Base-by-base conservation (phyloP, 208 protist genomes). In the Trypanosoma theileri region DNA sequence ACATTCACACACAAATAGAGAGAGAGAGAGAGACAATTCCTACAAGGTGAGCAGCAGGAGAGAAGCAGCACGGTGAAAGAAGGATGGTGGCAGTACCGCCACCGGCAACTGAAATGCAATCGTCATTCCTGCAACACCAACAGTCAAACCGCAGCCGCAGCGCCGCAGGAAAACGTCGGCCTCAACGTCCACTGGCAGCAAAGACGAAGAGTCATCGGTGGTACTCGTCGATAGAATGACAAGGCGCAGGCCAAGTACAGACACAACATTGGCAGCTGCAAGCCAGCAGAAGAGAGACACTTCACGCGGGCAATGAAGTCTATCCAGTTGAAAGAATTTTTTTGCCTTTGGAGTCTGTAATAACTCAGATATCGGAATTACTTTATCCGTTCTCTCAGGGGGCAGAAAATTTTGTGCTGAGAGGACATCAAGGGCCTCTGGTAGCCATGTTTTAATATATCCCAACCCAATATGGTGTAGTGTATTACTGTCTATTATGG, bases 401-500 rank as follows among this genome's bases (percentile, higher is more conserved):
- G n/a, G 24, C 16, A 17, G 14, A 24, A 19, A 19, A 10, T 17
- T 53, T 10, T 56, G 14, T 16, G 62, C 31, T 16, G 60, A 61
- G 28, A 78, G 54, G 10, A 31, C 31, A 55, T 63, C 71, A 2
- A 82, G n/a, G 6, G 69, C 64, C 31, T 56, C 68, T 14, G 77
- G 71, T 4, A 82, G 51, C 77, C 77, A 82, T 21, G 66, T 57
- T 48, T 50, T 69, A n/a, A 72, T 51, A 59, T 74, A 82, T 11
- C 71, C 71, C 22, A 68, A 21, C 12, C 53, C 70, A 44, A 70
- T 62, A 41, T 59, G 54, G 22, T 58, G 50, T 13, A 78, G 21
- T 16, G 50, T 45, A 41, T 51, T 66, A 6, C 41, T 59, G 19
- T 66, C 54, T 0, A 24, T 24, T 26, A 26, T 17, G 11, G 17